Evolutionary conservation across 495 filamentous ascomycete species (phyloP).

Genomic region (Tetracladium marchalianum): DNA sequence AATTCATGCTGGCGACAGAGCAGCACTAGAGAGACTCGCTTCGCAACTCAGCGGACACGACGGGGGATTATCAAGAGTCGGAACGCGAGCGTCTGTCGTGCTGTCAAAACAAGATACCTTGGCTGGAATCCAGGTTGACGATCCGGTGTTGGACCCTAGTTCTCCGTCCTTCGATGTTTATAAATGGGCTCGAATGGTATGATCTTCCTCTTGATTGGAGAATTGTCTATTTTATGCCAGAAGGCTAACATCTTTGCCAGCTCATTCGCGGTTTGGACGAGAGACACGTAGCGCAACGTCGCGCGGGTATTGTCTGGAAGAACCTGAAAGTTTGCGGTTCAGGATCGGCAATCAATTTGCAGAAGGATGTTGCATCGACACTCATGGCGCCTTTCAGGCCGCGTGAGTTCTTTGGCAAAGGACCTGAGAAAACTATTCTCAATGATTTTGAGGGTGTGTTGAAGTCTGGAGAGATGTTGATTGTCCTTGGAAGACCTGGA

Average conservation of each 20-base stretch:
- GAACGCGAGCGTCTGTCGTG: slow-evolving; percentile 10
- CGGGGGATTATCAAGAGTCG: background rate
- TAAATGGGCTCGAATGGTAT: slow-evolving; percentile 42
- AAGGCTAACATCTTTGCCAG: slow-evolving; percentile 1
- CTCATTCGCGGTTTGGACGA: slow-evolving; percentile 25
- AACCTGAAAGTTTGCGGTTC: slow-evolving; percentile 40
- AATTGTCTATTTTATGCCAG: background rate
- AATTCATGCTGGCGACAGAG: slow-evolving; percentile 11
- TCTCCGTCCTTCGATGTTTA: slow-evolving; percentile 47
- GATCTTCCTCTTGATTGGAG: background rate
- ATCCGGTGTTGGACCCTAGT: slow-evolving; percentile 46
- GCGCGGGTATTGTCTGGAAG: slow-evolving; percentile 34
- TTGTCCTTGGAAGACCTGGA: slow-evolving; percentile 70
- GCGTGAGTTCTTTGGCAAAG: slow-evolving; percentile 25
- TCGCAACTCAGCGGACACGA: slow-evolving; percentile 14
- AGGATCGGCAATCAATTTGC: slow-evolving; percentile 36
- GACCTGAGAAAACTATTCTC: slow-evolving; percentile 58
- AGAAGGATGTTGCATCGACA: slow-evolving; percentile 23
- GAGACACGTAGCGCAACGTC: slow-evolving; percentile 17
- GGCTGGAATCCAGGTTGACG: slow-evolving; percentile 31
- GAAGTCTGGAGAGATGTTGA: slow-evolving; percentile 67
- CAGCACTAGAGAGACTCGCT: slow-evolving; percentile 14
- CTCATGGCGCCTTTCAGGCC: slow-evolving; percentile 19
- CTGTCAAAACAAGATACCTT: slow-evolving; percentile 35
- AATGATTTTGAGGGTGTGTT: slow-evolving; percentile 64